Percentiles rank a stretch among this genome's conserved stretches.
Conservation (phyloP, 352 stramenopile genomes). For the Globisporangium acanthophoron region DNA sequence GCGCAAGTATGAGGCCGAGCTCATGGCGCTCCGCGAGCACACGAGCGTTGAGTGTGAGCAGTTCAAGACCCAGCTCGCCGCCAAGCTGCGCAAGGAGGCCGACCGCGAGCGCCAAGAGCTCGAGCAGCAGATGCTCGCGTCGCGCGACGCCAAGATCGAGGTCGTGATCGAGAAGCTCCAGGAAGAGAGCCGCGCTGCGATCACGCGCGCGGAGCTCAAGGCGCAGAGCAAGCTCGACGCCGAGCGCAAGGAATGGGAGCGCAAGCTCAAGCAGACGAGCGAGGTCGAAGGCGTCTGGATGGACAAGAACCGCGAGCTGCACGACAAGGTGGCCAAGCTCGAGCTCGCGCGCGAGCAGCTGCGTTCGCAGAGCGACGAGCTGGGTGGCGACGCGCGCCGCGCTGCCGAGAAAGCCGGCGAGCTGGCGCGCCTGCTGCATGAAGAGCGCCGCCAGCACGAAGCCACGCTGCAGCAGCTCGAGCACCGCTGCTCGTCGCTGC, state of each 20-base stretch:
- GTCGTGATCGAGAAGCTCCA: conserved; percentile 79
- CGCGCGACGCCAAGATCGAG: conserved; percentile 76
- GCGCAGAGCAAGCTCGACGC: conserved; percentile 42
- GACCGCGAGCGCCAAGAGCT: conserved; percentile 52
- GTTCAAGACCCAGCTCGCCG: conserved; percentile 47
- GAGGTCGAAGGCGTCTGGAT: conserved; percentile 84
- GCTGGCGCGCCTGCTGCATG: conserved; percentile 45
- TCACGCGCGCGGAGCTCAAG: conserved; percentile 47
- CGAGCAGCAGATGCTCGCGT: conserved; percentile 64
- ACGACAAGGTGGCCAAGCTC: conserved; percentile 56
- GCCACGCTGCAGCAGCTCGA: conserved; percentile 32
- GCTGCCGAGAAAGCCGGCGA: conserved; percentile 46
- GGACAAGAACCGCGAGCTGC: conserved; percentile 77
- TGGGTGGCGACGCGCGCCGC: conserved; percentile 33
- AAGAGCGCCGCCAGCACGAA: conserved; percentile 55
- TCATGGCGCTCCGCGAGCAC: conserved; percentile 48
- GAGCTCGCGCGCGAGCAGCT: conserved; percentile 43
- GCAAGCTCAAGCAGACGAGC: conserved; percentile 68
- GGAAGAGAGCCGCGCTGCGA: conserved; percentile 49
- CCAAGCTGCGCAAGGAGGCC: conserved; percentile 52
- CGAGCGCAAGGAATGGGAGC: conserved; percentile 60
- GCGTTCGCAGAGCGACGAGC: conserved; percentile 38
- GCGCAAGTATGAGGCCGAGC: conserved; percentile 54
- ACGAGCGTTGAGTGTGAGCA: conserved; percentile 56
- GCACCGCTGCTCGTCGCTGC: conserved; percentile 31